Base-by-base conservation (phyloP, 495 filamentous ascomycete genomes). In the Xylaria intraflava region DNA sequence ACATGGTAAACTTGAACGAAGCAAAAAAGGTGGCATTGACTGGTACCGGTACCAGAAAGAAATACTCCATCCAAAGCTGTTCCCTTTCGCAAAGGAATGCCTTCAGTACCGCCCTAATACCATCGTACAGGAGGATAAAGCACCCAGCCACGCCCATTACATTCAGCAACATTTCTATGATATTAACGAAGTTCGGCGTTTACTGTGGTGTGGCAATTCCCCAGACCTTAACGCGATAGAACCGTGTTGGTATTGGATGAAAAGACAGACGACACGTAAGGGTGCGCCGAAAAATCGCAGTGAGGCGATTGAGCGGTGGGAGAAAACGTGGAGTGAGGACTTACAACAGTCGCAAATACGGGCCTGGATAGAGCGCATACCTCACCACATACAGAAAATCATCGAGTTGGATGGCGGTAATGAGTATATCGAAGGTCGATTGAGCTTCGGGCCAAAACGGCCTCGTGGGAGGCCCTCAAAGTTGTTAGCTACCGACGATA, bases 161-260 rank as follows among this genome's bases (percentile, higher is more conserved):
- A 40, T 44, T 57, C 38, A 62, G 43, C 23, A 53, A n/a, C 22
- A 14, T 12, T 27, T 56, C 24, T 62, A 33, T 45, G 14, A 55
- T 54, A 24, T 36, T 50, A 36, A 45, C 44, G n/a, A 45, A 1
- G 27, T 59, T 14, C 14, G 38, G 23, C 47, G 44, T 6, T 41
- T 66, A 12, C 26, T 58, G 31, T 65, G 47, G 64, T 49, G 19
- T 29, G 43, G 29, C 7, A 65, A 67, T 50, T 65, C 53, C 20
- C 56, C 56, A 27, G 60, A 65, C 54, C 49, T 65, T 1, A 65
- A 67, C 51, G 48, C 51, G 19, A 67, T 65, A 59, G 53, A 67
- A 44, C 60, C 60, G 31, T 49, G 46, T 14, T 67, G 54, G 59
- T 41, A 47, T 36, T 63, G 47, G 49, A 33, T 67, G 30, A 67